Evolutionary conservation across 306 rosid species (phyloP).

Genomic region (Inga leiocalycina): DNA sequence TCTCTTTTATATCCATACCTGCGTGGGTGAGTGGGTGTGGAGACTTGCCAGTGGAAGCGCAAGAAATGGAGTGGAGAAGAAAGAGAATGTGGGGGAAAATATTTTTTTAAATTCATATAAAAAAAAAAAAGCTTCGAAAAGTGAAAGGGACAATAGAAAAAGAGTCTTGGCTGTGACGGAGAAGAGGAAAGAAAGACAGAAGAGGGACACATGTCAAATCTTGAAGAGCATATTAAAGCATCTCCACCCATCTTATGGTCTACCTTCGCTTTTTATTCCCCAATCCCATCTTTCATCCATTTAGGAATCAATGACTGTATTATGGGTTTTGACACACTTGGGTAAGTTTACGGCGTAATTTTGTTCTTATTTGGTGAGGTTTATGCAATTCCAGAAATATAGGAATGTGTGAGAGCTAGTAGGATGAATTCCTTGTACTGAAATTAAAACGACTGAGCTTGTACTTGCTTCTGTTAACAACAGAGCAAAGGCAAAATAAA

Average conservation of each 20-base stretch:
- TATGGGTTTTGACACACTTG: not conserved
- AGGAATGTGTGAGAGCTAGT: not conserved
- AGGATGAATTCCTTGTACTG: not conserved
- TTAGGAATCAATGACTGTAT: not conserved
- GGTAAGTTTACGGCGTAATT: not conserved
- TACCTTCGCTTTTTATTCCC: slow-evolving; percentile 35
- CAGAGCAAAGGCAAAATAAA: not conserved
- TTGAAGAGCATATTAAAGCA: slow-evolving; percentile 49
- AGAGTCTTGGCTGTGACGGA: slow-evolving; percentile 24
- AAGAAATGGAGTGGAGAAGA: slow-evolving; percentile 30
- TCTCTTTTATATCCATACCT: slow-evolving; percentile 28
- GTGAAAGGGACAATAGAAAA: slow-evolving; percentile 19
- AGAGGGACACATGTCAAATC: slow-evolving; percentile 65
- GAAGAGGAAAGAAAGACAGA: slow-evolving; percentile 30
- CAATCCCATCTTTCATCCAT: slow-evolving; percentile 32
- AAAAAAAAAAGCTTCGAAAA: slow-evolving; percentile 9
- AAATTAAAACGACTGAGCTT: not conserved
- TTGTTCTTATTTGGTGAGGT: not conserved
- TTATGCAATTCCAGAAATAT: not conserved
- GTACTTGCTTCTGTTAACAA: not conserved
- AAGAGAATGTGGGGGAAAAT: not conserved
- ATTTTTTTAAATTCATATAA: not conserved
- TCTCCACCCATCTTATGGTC: slow-evolving; percentile 60
- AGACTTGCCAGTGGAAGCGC: slow-evolving; percentile 24
- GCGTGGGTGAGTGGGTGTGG: slow-evolving; percentile 13